These are phyloP conservation scores for Colletotrichum musicola DNA, from an alignment of 2,329 filamentous ascomycete genomes.

Conservation along the genomic window DNA sequence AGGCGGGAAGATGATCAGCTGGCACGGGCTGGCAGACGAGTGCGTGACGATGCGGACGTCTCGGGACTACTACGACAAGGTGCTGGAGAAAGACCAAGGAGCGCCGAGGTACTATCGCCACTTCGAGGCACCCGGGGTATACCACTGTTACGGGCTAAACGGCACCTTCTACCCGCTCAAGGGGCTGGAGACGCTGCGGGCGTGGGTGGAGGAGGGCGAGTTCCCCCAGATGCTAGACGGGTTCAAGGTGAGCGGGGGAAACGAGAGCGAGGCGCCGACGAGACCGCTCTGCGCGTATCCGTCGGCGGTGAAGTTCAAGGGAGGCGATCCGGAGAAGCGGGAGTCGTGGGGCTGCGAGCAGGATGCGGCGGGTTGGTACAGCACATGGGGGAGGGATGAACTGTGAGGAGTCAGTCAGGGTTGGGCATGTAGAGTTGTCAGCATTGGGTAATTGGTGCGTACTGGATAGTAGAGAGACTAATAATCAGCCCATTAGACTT, in stretches of 20 bases:
- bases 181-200: conserved; percentile 29
- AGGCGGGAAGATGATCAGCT: conserved; percentile 58
- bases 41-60: conserved; percentile 51
- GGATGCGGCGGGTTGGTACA: background rate
- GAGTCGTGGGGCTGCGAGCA: conserved; percentile 32
- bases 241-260: conserved; percentile 27
- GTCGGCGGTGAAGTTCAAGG: conserved; percentile 6
- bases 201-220: conserved; percentile 34
- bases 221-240: conserved; percentile 25
- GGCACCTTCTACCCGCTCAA: conserved; percentile 35
- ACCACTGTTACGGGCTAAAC: conserved; percentile 55
- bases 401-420: background rate
- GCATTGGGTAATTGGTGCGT: background rate
- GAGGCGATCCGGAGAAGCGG: conserved; percentile 22
- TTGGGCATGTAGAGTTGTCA: background rate
- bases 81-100: conserved; percentile 23
- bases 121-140: conserved; percentile 64
- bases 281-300: conserved; percentile 37
- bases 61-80: conserved; percentile 46
- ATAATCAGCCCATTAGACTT: too few relatives aligned
- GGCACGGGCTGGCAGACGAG: conserved; percentile 56
- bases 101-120: conserved; percentile 60
- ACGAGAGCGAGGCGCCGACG: conserved; percentile 33
- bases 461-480: too few relatives aligned
- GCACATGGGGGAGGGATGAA: conserved; percentile 13